phyloP scores from a whole-genome alignment of 352 stramenopile genomes.

The Phytopythium boreale region DNA sequence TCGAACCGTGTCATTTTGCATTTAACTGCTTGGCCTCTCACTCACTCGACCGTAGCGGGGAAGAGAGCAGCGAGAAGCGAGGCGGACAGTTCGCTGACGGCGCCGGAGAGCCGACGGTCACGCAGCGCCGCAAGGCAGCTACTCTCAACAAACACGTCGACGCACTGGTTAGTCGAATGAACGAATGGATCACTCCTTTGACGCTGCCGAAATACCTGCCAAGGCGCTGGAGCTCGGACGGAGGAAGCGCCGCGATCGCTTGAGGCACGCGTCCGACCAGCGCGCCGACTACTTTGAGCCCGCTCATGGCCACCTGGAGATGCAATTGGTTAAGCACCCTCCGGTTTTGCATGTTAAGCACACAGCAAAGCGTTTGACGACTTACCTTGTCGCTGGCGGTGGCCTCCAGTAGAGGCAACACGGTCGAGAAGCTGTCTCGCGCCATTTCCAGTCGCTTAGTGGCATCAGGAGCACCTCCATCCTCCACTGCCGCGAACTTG shows the following conservation, averaged over 20 bases:
- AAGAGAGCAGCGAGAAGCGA: conserved; percentile 2
- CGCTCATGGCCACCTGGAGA: conserved; percentile 43
- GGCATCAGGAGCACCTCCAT: conserved; percentile 10
- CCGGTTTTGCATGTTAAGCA: neutral
- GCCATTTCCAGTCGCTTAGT: conserved; percentile 8
- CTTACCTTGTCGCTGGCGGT: conserved; percentile 18
- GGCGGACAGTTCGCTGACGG: neutral
- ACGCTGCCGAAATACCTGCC: conserved; percentile 21
- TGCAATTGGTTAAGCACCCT: neutral
- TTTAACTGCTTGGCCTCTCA: neutral
- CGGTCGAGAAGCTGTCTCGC: conserved; percentile 21
- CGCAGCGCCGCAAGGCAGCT: neutral
- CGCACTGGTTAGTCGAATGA: neutral
- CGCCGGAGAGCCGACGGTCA: neutral
- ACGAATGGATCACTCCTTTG: too few species aligned
- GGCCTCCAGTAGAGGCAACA: conserved; percentile 16
- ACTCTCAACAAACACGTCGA: neutral
- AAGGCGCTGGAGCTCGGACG: conserved; percentile 21
- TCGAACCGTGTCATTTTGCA: too few species aligned
- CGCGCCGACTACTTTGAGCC: conserved; percentile 53
- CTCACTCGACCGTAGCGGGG: neutral
- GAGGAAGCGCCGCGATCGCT: conserved; percentile 27
- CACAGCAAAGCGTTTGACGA: neutral
- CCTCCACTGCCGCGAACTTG: conserved; percentile 18
- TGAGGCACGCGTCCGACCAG: conserved; percentile 47